These are phyloP conservation scores for Diphasiastrum complanatum DNA, from an alignment of 83 land plant species.

Conservation along the genomic window DNA sequence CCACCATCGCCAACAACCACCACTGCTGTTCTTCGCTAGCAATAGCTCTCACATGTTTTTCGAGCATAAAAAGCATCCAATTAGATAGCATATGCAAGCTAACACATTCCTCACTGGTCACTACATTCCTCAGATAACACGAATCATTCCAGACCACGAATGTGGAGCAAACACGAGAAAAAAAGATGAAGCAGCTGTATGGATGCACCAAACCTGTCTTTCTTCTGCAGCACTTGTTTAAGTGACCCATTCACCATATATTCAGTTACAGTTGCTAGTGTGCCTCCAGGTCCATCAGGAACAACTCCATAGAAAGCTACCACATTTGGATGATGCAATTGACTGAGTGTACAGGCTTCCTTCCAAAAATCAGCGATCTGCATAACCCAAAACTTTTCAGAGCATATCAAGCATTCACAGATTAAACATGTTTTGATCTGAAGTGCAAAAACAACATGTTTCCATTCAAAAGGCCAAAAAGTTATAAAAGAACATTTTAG, in stretches of 20 bases:
- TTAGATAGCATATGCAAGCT: no score
- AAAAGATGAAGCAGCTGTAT: no score
- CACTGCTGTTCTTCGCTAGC: no score
- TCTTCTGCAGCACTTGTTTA: slow-evolving; percentile 51
- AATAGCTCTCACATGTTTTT: no score
- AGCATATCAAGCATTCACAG: not conserved
- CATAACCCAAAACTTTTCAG: not conserved
- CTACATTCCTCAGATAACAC: no score
- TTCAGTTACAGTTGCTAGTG: slow-evolving; percentile 74
- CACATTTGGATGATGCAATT: slow-evolving; percentile 76
- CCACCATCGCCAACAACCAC: no score
- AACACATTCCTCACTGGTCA: no score
- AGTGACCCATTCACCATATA: slow-evolving; percentile 23
- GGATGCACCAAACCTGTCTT: slow-evolving; percentile 60
- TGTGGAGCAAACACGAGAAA: no score
- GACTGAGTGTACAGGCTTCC: slow-evolving; percentile 56
- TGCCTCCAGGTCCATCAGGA: slow-evolving; percentile 73
- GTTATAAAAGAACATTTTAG: not conserved
- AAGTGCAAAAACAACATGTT: not conserved
- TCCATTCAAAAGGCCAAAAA: not conserved
- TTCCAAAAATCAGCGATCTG: slow-evolving; percentile 74
- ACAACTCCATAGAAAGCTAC: slow-evolving; percentile 83
- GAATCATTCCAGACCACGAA: no score
- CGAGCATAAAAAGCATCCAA: no score
- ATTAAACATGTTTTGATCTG: not conserved